Evolutionary conservation across 805 yeast species (phyloP).

Genomic region (Lipomyces chichibuensis): DNA sequence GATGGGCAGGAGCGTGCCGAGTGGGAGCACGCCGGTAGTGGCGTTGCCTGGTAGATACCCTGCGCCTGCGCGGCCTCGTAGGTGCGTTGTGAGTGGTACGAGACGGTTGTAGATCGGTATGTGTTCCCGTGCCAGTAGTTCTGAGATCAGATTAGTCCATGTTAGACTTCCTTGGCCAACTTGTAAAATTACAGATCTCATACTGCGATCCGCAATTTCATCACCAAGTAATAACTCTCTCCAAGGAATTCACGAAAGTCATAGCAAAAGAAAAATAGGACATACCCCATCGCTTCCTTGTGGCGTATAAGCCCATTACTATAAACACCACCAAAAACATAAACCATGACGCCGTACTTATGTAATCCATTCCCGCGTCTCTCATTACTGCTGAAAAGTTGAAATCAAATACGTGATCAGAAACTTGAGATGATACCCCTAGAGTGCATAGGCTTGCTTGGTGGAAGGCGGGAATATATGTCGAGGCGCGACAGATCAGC

Average conservation of each 20-base stretch:
- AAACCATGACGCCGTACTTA: constrained; percentile 18
- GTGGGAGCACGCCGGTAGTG: constrained; percentile 27
- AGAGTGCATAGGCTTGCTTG: too few relatives aligned
- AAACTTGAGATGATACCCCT: too few relatives aligned
- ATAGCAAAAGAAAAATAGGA: not conserved
- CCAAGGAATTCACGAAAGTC: not conserved
- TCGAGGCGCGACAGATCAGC: too few relatives aligned
- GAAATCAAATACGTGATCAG: too few relatives aligned
- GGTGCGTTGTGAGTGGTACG: constrained; percentile 12
- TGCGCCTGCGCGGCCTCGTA: constrained; percentile 28
- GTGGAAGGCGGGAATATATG: too few relatives aligned
- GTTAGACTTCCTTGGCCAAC: too few relatives aligned
- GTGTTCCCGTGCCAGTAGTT: constrained; percentile 17
- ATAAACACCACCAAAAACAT: constrained; percentile 18
- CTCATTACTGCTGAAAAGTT: not conserved
- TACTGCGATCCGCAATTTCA: not conserved
- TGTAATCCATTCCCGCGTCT: constrained; percentile 17
- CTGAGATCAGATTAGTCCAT: constrained; percentile 5
- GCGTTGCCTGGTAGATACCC: constrained; percentile 32
- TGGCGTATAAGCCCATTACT: constrained; percentile 24
- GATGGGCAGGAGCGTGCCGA: constrained; percentile 22
- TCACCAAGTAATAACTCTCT: not conserved
- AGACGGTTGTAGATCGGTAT: constrained; percentile 15
- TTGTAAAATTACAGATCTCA: not conserved
- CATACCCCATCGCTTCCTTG: constrained; percentile 30